Conservation (phyloP, 345 rosid species). For the Mercurialis annua region DNA sequence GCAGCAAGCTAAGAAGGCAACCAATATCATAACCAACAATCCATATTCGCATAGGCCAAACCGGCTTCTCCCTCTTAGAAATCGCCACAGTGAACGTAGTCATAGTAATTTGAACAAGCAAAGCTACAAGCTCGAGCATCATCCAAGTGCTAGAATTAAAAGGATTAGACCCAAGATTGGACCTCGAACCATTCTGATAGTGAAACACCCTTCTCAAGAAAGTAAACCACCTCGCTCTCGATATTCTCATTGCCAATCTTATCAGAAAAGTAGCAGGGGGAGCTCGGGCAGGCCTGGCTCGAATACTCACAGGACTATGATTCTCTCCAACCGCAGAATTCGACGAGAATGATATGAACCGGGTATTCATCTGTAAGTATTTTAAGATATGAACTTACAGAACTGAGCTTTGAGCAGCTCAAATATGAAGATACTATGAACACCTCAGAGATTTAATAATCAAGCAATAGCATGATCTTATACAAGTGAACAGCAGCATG, state of each 20-base stretch:
- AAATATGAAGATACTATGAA: background rate
- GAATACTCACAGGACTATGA: slow-evolving; percentile 19
- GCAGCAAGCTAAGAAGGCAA: slow-evolving; percentile 61
- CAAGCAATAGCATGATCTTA: slow-evolving; percentile 3
- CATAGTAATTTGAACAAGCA: slow-evolving; percentile 58
- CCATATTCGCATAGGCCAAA: slow-evolving; percentile 97
- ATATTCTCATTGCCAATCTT: slow-evolving; percentile 71
- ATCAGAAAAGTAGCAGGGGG: slow-evolving; percentile 45
- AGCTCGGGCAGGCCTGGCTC: slow-evolving; percentile 48
- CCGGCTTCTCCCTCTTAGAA: slow-evolving; percentile 67
- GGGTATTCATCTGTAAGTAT: slow-evolving; percentile 47
- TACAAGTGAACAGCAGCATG: slow-evolving; percentile 13
- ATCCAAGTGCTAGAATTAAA: slow-evolving; percentile 86
- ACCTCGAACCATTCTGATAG: slow-evolving; percentile 86
- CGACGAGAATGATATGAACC: slow-evolving; percentile 48
- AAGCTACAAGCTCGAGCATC: slow-evolving; percentile 74
- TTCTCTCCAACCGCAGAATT: slow-evolving; percentile 37
- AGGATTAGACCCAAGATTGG: slow-evolving; percentile 88
- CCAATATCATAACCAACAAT: slow-evolving; percentile 81
- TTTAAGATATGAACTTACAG: background rate
- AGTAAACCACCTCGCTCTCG: slow-evolving; percentile 90
- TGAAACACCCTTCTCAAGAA: slow-evolving; percentile 96
- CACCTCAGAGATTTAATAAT: background rate
- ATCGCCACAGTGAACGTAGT: slow-evolving; percentile 63
- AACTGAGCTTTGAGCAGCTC: background rate